Base-by-base conservation (phyloP, 1,284 basidiomycete species). In the Melampsora larici-populina region DNA sequence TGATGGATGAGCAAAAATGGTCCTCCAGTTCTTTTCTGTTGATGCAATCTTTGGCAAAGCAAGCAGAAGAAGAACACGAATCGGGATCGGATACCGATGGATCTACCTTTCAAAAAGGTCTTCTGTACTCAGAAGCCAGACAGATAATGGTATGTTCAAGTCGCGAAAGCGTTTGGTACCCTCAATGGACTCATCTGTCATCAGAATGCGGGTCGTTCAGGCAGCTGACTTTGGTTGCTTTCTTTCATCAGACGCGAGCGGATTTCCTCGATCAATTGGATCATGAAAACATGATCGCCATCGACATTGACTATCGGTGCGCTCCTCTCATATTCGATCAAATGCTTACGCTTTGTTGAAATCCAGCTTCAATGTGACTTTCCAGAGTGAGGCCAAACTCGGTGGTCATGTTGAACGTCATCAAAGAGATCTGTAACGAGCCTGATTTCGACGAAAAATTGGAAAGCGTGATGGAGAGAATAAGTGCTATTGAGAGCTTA, bases 1-100 rank as follows among this genome's bases (percentile, higher is more conserved):
- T 78, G 13, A 78, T 78, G 75, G 75, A 78, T 58, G 75, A 78
- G 31, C 75, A 78, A 68, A 78, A 78, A 65, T 78, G 75, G 75
- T 58, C 75, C 6, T 78, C 75, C 7, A n/a, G 67, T 33, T 78
- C 75, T 4, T 78, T 78, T 26, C 33, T 78, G 31, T 58, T 78
- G 58, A 43, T 78, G 51, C 75, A 70, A 40, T 66, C 75, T 7
- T 43, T 78, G 33, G 75, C 67, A 13, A 65, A 78, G 49, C 67
- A 64, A 43, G 68, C 66, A n/a, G 55, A 78, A 31, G 75, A 78
- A 55, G 55, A 40, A 15, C 24, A n/a, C 3, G 48, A n/a, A 64
- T 48, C 75, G 3, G 26, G 62, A 15, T 13, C 55, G 11, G 31
- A 48, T 26, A 62, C 74, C 29, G 40, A 69, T 33, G 63, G 58